These are phyloP conservation scores for Sicyos edulis DNA, from an alignment of 306 rosid species.

Conservation along the genomic window DNA sequence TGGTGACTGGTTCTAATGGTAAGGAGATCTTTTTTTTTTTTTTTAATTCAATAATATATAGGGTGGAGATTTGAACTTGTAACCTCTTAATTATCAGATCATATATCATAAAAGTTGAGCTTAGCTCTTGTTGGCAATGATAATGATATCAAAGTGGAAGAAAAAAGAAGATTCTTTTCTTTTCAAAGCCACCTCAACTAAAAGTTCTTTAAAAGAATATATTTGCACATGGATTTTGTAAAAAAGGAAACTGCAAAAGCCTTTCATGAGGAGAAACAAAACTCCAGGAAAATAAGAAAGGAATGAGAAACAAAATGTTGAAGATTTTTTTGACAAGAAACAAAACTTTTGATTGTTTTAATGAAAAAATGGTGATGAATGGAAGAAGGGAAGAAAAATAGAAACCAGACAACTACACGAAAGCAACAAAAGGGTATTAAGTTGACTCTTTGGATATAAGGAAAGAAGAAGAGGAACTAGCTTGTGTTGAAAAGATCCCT, in stretches of 20 bases:
- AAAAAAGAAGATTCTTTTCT: neutral
- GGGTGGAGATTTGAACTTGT: too few species aligned
- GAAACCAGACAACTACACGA: neutral
- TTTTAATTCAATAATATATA: too few species aligned
- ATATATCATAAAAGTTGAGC: too few species aligned
- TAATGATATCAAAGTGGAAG: neutral
- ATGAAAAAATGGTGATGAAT: neutral
- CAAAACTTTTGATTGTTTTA: neutral
- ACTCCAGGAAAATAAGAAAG: neutral
- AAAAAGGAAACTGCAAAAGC: neutral
- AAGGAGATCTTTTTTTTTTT: too few species aligned
- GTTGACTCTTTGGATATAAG: neutral
- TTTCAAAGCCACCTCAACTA: neutral
- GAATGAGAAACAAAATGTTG: too few species aligned
- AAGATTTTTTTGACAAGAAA: neutral
- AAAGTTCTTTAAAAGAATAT: neutral
- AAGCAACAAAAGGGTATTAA: conserved; percentile 4
- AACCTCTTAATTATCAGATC: too few species aligned
- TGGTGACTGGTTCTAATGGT: neutral
- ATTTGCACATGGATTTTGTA: neutral
- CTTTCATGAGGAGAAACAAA: neutral
- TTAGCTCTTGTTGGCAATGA: too few species aligned
- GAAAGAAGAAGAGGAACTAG: neutral
- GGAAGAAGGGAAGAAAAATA: neutral
- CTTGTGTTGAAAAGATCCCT: neutral